Evolutionary conservation across 306 rosid genomes (phyloP).

Genomic region (Adenanthera pavonina): DNA sequence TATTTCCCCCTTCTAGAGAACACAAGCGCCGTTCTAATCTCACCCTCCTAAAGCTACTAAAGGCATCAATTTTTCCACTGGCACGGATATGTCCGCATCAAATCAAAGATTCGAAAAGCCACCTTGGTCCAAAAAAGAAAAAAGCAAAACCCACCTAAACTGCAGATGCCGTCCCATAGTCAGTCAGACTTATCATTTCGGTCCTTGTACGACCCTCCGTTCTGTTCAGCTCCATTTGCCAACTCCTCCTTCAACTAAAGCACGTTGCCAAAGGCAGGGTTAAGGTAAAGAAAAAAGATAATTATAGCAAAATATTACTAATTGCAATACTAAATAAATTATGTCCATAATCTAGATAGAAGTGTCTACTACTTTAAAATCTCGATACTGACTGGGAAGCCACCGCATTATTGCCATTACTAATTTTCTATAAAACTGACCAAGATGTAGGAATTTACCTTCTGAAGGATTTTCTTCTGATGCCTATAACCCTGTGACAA

Average conservation of each 20-base stretch:
- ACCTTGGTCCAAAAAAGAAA: not conserved
- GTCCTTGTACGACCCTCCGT: constrained; percentile 51
- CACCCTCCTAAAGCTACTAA: constrained; percentile 26
- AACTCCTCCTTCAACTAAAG: constrained; percentile 78
- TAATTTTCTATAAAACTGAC: constrained; percentile 11
- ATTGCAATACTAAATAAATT: constrained; percentile 5
- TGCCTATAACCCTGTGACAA: constrained; percentile 80
- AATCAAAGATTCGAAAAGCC: constrained; percentile 28
- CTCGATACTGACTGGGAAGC: constrained; percentile 4
- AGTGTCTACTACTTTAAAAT: not conserved
- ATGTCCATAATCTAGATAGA: constrained; percentile 13
- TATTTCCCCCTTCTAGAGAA: not conserved
- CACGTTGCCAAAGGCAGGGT: constrained; percentile 8
- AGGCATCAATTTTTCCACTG: constrained; percentile 36
- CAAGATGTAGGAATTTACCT: constrained; percentile 56
- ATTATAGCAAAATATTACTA: constrained; percentile 14
- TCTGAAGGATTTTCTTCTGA: constrained; percentile 76
- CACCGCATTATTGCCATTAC: not conserved
- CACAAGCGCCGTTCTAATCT: constrained; percentile 30
- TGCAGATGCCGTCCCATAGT: constrained; percentile 23
- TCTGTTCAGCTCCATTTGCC: constrained; percentile 49
- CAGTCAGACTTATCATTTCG: constrained; percentile 61
- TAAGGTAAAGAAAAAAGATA: constrained; percentile 6
- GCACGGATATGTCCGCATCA: constrained; percentile 23
- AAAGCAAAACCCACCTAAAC: constrained; percentile 4